Base-by-base conservation (phyloP, 2,329 filamentous ascomycete genomes). In the Trichoderma gracile region DNA sequence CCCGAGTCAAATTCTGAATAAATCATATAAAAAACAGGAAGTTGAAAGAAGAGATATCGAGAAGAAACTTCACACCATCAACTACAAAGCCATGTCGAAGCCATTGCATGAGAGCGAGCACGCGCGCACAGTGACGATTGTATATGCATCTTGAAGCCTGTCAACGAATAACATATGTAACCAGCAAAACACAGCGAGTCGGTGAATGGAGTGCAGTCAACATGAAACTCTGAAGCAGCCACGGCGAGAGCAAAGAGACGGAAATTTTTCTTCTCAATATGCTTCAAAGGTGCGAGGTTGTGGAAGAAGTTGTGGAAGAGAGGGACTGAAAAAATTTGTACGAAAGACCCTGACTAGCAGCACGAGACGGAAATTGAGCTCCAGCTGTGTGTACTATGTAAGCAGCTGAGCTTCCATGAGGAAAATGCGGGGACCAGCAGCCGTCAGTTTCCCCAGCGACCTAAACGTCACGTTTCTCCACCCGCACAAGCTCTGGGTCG, bases 1-100 rank as follows among this genome's bases (percentile, higher is more conserved):
- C 78, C 77, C 74, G 69, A 76, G 76, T 73, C 10, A 75, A 75
- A 76, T 76, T 70, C 71, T 63, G 74, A 75, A 73, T 71, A 70
- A 75, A 73, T 68, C 68, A 65, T 69, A 38, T 38, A 14, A 38
- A 38, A 33, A 38, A 38, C 10, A 38, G 69, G 49, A 52, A 67
- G 58, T 68, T 67, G 45, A 21, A 52, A 52, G n/a, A 21, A 21
- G 19, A 52, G 30, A 15, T 30, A 6, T n/a, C n/a, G 2, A 43
- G 7, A 62, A 21, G 45, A 52, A 46, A 21, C n/a, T 46, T 45
- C 42, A 46, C 58, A 54, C 40, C 38, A 54, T 62, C 58, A 62
- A 62, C 58, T 42, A 25, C 33, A 52, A 50, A 50, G 12, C 58
- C 40, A 61, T 62, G 33, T 38, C 33, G 33, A 38, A 14, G 58